Percentiles rank a stretch among this genome's conserved stretches.
These are phyloP conservation scores for Ogataea degrootiae DNA, from an alignment of 805 yeast genomes.

Conservation along the genomic window DNA sequence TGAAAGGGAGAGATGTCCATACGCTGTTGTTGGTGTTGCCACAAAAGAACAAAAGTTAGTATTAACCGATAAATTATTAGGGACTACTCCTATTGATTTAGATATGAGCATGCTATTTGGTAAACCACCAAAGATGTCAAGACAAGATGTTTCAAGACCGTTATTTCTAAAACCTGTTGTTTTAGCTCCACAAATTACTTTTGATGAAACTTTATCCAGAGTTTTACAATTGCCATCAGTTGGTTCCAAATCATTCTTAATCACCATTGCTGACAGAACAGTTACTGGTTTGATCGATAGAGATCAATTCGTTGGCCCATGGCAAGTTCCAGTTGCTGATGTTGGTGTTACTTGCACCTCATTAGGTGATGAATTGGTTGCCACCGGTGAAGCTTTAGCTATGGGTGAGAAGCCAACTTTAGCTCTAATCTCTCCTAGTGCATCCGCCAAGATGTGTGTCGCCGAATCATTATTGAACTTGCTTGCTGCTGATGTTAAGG, in stretches of 20 bases:
- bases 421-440: conserved; percentile 83
- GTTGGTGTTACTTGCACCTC: conserved; percentile 95
- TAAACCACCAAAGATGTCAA: conserved; percentile 93
- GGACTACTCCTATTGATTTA: conserved; percentile 87
- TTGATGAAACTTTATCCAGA: conserved; percentile 69
- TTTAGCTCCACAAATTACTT: conserved; percentile 28
- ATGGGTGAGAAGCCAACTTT: conserved; percentile 94
- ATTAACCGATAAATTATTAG: conserved; percentile 71
- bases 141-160: conserved; percentile 61
- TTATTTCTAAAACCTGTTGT: conserved; percentile 41
- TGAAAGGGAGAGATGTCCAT: conserved; percentile 93
- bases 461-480: conserved; percentile 90
- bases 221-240: conserved; percentile 89
- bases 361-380: conserved; percentile 62
- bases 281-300: conserved; percentile 95
- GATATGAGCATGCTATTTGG: conserved; percentile 95
- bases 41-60: conserved; percentile 80
- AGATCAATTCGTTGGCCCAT: conserved; percentile 98
- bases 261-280: conserved; percentile 98
- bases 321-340: conserved; percentile 99
- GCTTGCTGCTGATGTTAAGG: conserved; percentile 82
- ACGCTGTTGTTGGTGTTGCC: conserved; percentile 92
- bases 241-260: conserved; percentile 89
- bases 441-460: conserved; percentile 91
- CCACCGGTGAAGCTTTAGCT: conserved; percentile 95